phyloP scores from a whole-genome alignment of 176 grass and related monocot genomes.

The Oryza glumipatula region DNA sequence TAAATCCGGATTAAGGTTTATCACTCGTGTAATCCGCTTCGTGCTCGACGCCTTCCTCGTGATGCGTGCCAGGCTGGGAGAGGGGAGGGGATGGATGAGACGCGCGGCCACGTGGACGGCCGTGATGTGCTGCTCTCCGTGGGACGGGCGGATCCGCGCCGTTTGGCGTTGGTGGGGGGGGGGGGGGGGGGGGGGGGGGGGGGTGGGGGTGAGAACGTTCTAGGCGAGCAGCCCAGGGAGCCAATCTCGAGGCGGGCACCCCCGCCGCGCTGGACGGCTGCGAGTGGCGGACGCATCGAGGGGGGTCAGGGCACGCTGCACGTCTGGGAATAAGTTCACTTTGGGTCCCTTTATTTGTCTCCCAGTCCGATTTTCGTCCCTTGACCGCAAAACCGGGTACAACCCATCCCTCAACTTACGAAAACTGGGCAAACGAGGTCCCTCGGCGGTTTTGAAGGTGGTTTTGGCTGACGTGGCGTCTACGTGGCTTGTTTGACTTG shows the following conservation, averaged over 20 bases:
- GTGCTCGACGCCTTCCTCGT: slow-evolving; percentile 46
- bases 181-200: no score
- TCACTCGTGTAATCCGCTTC: slow-evolving; percentile 9
- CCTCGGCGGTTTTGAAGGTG: no score
- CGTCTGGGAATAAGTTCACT: neutral
- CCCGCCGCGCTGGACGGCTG: slow-evolving; percentile 18
- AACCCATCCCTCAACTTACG: no score
- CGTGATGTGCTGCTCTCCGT: neutral
- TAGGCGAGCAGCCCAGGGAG: neutral
- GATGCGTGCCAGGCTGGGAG: slow-evolving; percentile 49
- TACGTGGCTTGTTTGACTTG: no score
- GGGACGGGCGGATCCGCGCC: neutral
- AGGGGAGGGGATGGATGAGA: neutral
- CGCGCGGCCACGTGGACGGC: slow-evolving; percentile 6
- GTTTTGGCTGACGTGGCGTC: no score
- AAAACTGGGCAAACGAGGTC: no score
- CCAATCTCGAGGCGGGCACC: neutral
- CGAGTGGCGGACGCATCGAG: slow-evolving; percentile 17
- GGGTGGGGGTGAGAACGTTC: slow-evolving; percentile 14
- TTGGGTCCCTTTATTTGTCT: no score
- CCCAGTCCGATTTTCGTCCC: no score
- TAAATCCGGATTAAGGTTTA: neutral
- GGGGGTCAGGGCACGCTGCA: neutral
- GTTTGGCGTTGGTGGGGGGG: neutral
- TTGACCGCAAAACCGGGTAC: no score